These are phyloP conservation scores for Dioscorea zingiberensis DNA, from an alignment of 106 monocot genomes.

Conservation along the genomic window DNA sequence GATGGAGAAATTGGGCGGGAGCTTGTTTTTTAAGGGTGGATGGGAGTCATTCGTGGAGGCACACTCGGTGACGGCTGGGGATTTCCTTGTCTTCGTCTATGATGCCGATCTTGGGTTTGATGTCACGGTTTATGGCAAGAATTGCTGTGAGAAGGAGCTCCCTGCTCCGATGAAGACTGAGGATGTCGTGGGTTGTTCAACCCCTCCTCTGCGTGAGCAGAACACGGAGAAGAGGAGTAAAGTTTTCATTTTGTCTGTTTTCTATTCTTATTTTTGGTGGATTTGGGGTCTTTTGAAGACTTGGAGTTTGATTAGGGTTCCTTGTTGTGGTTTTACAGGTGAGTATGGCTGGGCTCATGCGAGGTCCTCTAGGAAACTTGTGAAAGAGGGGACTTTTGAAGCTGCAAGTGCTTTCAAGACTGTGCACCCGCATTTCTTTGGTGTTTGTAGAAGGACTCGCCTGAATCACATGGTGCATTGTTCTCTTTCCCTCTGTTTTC, in stretches of 20 bases:
- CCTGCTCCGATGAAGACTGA: background rate
- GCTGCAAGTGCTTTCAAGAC: background rate
- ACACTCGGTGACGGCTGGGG: background rate
- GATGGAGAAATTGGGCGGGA: background rate
- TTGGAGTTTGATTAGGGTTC: background rate
- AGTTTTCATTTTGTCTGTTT: background rate
- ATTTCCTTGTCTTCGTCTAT: background rate
- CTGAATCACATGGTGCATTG: background rate
- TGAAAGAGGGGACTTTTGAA: background rate
- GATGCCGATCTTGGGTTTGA: conserved; percentile 3
- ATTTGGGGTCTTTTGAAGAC: background rate
- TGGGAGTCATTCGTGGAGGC: background rate
- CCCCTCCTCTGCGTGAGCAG: background rate
- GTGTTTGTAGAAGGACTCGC: background rate
- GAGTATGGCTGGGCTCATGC: too few relatives aligned
- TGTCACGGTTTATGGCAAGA: conserved; percentile 4
- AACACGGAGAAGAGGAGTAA: background rate
- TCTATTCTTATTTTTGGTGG: background rate
- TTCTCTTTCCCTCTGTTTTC: background rate
- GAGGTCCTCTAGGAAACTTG: background rate
- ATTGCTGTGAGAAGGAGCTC: conserved; percentile 1
- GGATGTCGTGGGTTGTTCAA: background rate
- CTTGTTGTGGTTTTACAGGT: background rate
- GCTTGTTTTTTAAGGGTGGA: conserved; percentile 1
- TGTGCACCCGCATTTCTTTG: background rate